These are phyloP conservation scores for Coniochaeta prunicola DNA, from an alignment of 2,329 filamentous ascomycete species.

Conservation along the genomic window DNA sequence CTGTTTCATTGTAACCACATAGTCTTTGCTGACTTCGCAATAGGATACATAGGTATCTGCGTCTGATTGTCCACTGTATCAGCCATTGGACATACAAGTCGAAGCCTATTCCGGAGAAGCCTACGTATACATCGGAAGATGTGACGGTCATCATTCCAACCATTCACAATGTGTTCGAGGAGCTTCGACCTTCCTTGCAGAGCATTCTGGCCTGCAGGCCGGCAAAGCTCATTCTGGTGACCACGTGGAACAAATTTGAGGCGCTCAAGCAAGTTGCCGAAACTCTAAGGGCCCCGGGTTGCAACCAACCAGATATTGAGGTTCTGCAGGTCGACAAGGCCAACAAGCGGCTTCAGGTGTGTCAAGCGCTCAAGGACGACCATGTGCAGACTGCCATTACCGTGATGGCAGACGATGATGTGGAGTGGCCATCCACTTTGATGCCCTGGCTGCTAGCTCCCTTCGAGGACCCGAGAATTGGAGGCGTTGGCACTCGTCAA, in stretches of 20 bases:
- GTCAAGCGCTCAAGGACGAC: constrained; percentile 66
- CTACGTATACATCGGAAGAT: constrained; percentile 72
- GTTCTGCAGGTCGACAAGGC: constrained; percentile 76
- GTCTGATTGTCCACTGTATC: constrained; percentile 75
- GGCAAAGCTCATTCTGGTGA: constrained; percentile 74
- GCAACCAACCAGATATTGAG: constrained; percentile 51
- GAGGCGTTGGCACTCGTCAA: constrained; percentile 89
- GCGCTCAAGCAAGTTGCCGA: constrained; percentile 61
- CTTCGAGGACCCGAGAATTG: constrained; percentile 76
- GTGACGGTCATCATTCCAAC: constrained; percentile 93
- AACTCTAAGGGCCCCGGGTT: constrained; percentile 32
- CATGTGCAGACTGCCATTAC: constrained; percentile 78
- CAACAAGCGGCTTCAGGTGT: constrained; percentile 93
- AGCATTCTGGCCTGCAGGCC: constrained; percentile 67
- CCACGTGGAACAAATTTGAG: constrained; percentile 70
- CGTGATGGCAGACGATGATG: constrained; percentile 92
- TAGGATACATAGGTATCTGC: constrained; percentile 82
- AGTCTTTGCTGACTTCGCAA: constrained; percentile 10
- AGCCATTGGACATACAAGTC: constrained; percentile 86
- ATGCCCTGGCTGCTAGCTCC: constrained; percentile 89
- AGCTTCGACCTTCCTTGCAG: constrained; percentile 72
- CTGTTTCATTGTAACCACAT: neutral
- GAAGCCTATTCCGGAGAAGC: constrained; percentile 72
- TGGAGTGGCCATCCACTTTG: constrained; percentile 81
- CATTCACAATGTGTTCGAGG: constrained; percentile 79